A percentile compares a stretch with the other conserved stretches of the same genome.
phyloP scores from a whole-genome alignment of 2,329 filamentous ascomycete species.

The Rutstroemia sp. region DNA sequence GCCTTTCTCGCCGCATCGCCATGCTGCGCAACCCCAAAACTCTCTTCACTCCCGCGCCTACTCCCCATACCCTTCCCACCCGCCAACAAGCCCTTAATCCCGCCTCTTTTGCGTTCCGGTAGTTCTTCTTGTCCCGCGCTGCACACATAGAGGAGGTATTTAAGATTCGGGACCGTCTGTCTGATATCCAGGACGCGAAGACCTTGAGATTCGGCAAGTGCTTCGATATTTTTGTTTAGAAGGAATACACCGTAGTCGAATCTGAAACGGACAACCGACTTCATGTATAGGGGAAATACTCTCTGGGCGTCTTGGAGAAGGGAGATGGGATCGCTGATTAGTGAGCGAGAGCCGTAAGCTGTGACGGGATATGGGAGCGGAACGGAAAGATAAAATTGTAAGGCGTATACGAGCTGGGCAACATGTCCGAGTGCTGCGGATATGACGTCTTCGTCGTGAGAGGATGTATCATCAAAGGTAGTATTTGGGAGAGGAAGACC shows the following conservation, averaged over 20 bases:
- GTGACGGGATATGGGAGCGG: conserved; percentile 75
- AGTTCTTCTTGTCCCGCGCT: conserved; percentile 66
- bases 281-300: conserved; percentile 76
- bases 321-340: conserved; percentile 68
- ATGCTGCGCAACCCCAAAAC: conserved; percentile 14
- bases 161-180: conserved; percentile 87
- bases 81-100: conserved; percentile 50
- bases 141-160: conserved; percentile 84
- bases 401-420: conserved; percentile 62
- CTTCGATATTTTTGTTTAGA: conserved; percentile 92
- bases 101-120: conserved; percentile 53
- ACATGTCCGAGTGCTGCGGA: conserved; percentile 78
- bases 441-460: conserved; percentile 56
- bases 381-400: conserved; percentile 76
- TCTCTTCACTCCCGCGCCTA: conserved; percentile 26
- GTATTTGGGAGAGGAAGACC: conserved; percentile 74
- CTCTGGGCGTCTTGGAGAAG: conserved; percentile 41
- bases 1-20: conserved; percentile 22
- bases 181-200: conserved; percentile 82
- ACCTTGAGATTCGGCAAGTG: conserved; percentile 55
- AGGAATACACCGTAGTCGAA: conserved; percentile 96
- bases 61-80: conserved; percentile 28
- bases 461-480: conserved; percentile 53
- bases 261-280: conserved; percentile 67
- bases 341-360: conserved; percentile 64